Conservation (phyloP, 2,329 filamentous ascomycete genomes). For the Didymella pinodella region DNA sequence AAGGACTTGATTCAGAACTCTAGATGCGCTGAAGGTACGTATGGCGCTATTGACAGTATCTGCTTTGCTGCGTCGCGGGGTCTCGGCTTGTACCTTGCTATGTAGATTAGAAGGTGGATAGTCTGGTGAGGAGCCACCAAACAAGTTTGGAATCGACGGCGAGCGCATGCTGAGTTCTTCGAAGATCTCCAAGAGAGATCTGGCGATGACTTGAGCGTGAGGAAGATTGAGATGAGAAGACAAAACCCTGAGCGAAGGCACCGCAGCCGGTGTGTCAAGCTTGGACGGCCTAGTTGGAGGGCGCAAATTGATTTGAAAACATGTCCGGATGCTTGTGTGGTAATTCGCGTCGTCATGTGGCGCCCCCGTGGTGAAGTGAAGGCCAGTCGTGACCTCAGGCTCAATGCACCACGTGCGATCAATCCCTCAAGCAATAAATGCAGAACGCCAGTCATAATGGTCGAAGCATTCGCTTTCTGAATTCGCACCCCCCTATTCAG, state of each 20-base stretch:
- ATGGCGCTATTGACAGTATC: constrained; percentile 3
- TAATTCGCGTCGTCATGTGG: background rate
- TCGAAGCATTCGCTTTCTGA: background rate
- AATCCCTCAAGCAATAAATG: background rate
- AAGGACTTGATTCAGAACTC: constrained; percentile 25
- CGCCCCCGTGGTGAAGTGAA: constrained; percentile 12
- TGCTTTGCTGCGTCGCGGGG: constrained; percentile 7
- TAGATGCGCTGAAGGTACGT: constrained; percentile 14
- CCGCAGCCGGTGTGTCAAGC: background rate
- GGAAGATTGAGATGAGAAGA: background rate
- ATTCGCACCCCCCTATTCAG: too few relatives aligned
- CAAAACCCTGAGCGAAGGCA: background rate
- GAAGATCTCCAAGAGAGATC: background rate
- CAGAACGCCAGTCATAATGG: background rate
- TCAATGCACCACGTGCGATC: background rate
- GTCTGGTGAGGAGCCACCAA: background rate
- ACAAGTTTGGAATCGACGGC: background rate
- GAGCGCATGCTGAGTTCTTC: constrained; percentile 5
- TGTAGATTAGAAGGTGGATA: constrained; percentile 2
- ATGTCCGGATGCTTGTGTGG: background rate
- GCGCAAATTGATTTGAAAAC: background rate
- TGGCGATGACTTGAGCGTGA: background rate
- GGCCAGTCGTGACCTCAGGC: background rate
- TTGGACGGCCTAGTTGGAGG: background rate
- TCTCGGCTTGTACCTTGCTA: constrained; percentile 1